phyloP scores from a whole-genome alignment of 1,139 yeast species.

The Kodamaea derodonti region DNA sequence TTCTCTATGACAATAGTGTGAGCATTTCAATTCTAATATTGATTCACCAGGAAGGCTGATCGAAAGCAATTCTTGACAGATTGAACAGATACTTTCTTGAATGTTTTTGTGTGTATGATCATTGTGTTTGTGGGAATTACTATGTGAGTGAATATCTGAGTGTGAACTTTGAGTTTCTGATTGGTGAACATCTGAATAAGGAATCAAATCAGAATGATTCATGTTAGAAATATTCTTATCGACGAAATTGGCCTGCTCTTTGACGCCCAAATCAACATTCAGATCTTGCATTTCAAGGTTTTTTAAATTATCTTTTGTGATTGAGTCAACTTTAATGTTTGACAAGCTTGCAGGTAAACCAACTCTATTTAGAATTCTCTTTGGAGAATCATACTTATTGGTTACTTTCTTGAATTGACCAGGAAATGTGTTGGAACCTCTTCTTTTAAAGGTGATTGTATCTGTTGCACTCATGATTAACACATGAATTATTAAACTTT shows the following conservation, averaged over 20 bases:
- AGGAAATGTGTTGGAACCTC: slow-evolving; percentile 2
- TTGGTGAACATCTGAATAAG: too few relatives aligned
- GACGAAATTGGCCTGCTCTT: too few relatives aligned
- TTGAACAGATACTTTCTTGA: slow-evolving; percentile 26
- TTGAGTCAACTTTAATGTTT: too few relatives aligned
- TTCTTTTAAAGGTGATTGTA: slow-evolving; percentile 5
- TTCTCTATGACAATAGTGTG: slow-evolving; percentile 28
- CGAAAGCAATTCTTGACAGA: slow-evolving; percentile 25
- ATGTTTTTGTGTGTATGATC: slow-evolving; percentile 2
- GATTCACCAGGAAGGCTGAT: slow-evolving; percentile 18
- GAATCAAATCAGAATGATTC: too few relatives aligned
- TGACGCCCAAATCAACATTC: too few relatives aligned
- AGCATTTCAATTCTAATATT: slow-evolving; percentile 24
- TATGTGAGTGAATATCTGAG: slow-evolving; percentile 2
- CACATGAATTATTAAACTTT: too few relatives aligned
- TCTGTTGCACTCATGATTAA: slow-evolving; percentile 5
- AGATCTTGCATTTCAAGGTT: too few relatives aligned
- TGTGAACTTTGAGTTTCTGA: slow-evolving; percentile 1
- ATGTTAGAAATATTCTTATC: too few relatives aligned
- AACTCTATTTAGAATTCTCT: slow-evolving; percentile 6
- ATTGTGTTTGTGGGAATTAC: slow-evolving; percentile 1
- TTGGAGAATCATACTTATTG: slow-evolving; percentile 6
- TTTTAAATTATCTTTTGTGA: too few relatives aligned
- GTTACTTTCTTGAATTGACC: slow-evolving; percentile 2
- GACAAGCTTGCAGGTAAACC: too few relatives aligned